Evolutionary conservation across 2,329 filamentous ascomycete genomes (phyloP), one percentile per base, ranked within the genome.

Genomic region (Cephalotrichum gorgonifer): DNA sequence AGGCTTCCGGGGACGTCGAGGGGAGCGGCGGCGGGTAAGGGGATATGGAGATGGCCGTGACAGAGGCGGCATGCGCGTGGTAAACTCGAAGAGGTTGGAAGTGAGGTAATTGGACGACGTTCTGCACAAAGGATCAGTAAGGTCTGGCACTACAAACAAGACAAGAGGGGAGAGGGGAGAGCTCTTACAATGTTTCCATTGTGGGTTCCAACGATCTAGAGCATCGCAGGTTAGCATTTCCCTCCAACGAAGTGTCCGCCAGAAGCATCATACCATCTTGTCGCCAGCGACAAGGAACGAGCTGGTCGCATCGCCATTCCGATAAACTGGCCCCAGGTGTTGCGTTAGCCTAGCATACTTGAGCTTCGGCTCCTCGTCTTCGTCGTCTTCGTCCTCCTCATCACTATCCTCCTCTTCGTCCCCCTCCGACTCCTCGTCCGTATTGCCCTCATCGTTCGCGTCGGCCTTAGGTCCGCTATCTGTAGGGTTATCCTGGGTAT

Each of bases 241-340:
- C 17, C n/a, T n/a, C n/a, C n/a, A n/a, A 22, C 35, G 7, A 9
- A 39, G 35, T 2, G 57, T 67, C 56, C 70, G 67, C 15, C 12
- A 30, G 22, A 14, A 22, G 17, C 14, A 25, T 50, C 72, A 58
- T 74, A 91, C 88, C 91, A 97, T 95, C 72, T 97, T 97, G 72
- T 98, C 91, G 47, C 91, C 91, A 38, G 86, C 86, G 45, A 95
- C 88, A 45, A 94, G 70, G 63, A 95, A 95, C 8, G 87, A 74
- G 65, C 90, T 96, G 25, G 91, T 96, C 57, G 89, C 88, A 75
- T 98, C 93, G 57, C 88, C 90, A 69, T 95, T 95, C 51, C 89
- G 83, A 69, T 98, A 98, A 30, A 96, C 79, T 41, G 85, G 73
- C 25, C 78, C 81, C 53, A 98, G 70, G 58, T 85, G 83, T 52